These are phyloP conservation scores for Elongisporangium senticosum DNA, from an alignment of 352 stramenopile species.

Conservation along the genomic window DNA sequence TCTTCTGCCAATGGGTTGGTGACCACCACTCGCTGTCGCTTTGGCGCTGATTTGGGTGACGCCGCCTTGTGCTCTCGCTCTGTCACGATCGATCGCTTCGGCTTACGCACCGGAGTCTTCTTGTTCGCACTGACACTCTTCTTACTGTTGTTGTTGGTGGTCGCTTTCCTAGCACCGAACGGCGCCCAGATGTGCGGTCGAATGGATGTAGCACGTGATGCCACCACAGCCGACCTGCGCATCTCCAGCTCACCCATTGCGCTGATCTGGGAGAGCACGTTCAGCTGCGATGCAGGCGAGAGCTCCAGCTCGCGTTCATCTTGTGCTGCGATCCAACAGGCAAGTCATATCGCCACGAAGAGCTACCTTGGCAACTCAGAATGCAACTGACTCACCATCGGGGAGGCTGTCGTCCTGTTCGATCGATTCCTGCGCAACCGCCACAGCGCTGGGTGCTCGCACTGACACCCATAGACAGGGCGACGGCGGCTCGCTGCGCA, in stretches of 20 bases:
- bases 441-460: background rate
- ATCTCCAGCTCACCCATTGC: conserved; percentile 42
- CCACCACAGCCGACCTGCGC: background rate
- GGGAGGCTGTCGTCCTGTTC: background rate
- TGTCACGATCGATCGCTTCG: background rate
- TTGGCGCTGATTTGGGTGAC: background rate
- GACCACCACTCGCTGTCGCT: background rate
- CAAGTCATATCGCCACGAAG: background rate
- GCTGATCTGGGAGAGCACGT: conserved; percentile 76
- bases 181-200: background rate
- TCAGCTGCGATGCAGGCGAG: conserved; percentile 61
- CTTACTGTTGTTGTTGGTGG: conserved; percentile 5
- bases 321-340: background rate
- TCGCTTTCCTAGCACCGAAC: background rate
- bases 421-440: conserved; percentile 2
- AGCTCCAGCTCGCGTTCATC: conserved; percentile 23
- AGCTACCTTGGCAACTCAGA: background rate
- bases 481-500: conserved; percentile 24
- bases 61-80: background rate
- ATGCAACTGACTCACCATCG: background rate
- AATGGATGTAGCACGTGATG: background rate
- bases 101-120: background rate
- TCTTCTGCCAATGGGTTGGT: conserved; percentile 22
- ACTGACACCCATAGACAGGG: conserved; percentile 17
- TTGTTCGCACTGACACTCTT: background rate